phyloP scores from a whole-genome alignment of 1,139 yeast genomes.

The Ogataea hybrid region DNA sequence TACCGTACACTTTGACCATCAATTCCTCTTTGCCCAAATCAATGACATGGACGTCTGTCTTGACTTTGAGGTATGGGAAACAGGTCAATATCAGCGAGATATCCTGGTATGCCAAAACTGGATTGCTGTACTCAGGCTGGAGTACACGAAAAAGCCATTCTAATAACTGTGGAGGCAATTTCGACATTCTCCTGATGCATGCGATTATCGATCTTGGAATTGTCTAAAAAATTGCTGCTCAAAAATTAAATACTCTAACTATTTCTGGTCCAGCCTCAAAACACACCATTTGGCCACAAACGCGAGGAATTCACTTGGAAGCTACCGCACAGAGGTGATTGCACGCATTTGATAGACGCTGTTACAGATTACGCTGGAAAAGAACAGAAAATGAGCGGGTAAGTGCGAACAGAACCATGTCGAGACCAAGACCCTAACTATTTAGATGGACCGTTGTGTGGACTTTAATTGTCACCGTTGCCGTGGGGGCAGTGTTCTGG shows the following conservation, averaged over 20 bases:
- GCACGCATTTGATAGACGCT: not conserved
- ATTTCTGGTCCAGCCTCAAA: not conserved
- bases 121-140: slow-evolving; percentile 52
- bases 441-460: slow-evolving; percentile 69
- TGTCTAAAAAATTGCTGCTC: slow-evolving; percentile 8
- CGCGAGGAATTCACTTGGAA: not conserved
- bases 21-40: slow-evolving; percentile 57
- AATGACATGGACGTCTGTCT: slow-evolving; percentile 70
- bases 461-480: slow-evolving; percentile 60
- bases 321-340: not conserved
- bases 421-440: slow-evolving; percentile 3
- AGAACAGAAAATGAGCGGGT: slow-evolving; percentile 35
- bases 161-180: slow-evolving; percentile 44
- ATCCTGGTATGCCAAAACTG: slow-evolving; percentile 58
- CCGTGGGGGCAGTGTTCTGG: slow-evolving; percentile 61
- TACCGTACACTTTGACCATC: slow-evolving; percentile 63
- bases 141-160: slow-evolving; percentile 58
- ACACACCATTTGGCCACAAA: not conserved
- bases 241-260: slow-evolving; percentile 2
- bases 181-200: slow-evolving; percentile 39
- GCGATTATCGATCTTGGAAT: not conserved
- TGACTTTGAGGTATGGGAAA: slow-evolving; percentile 50
- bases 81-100: slow-evolving; percentile 51
- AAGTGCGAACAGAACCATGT: slow-evolving; percentile 21
- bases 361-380: not conserved